Base-by-base conservation (phyloP, 257 asterid genomes). In the Solanum pinnatisectum region DNA sequence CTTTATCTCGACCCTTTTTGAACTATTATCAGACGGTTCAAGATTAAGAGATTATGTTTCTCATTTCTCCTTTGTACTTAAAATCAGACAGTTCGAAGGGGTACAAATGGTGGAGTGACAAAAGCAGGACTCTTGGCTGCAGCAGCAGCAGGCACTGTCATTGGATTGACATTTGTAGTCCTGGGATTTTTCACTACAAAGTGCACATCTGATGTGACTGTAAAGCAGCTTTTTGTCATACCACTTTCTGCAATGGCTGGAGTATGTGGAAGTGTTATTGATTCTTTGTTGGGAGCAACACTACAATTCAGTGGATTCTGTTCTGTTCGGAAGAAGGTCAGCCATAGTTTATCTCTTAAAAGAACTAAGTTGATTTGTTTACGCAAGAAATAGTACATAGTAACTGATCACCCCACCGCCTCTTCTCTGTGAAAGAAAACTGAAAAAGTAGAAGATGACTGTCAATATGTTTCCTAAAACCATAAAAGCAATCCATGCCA, bases 81-180 rank as follows among this genome's bases (percentile, higher is more conserved):
- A 82, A 83, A 87, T 88, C 96, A 96, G 99, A 93, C 95, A 5
- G 99, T 96, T 88, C 94, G 93, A 79, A 95, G 92, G 95, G 99
- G 98, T 52, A 96, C 99, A 88, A 95, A 96, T 88, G 99, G 99
- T 68, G 99, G 98, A 52, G 97, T 96, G 84, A 96, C 99, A 74
- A 93, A 88, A 92, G 91, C 95, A 30, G 99, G 98, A 88, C 93
- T 96, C 87, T 40, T 93, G 70, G 99, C 99, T 44, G 98, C 99
- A 44, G 96, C 95, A 67, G 95, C 92, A 8, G 99, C 97, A 40
- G 99, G 99, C 70, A 44, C 88, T 82, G 94, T 94, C 87, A 92
- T 95, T 81, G 99, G 99, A 25, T 84, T 95, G 68, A 85, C 97
- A 73, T 95, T 95, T 91, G 94, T 93, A 82, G 52, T 92, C 84